Percentiles rank a stretch among this genome's conserved stretches.
These are phyloP conservation scores for Saccharomycopsis sp. DNA, from an alignment of 805 yeast genomes.

Conservation along the genomic window DNA sequence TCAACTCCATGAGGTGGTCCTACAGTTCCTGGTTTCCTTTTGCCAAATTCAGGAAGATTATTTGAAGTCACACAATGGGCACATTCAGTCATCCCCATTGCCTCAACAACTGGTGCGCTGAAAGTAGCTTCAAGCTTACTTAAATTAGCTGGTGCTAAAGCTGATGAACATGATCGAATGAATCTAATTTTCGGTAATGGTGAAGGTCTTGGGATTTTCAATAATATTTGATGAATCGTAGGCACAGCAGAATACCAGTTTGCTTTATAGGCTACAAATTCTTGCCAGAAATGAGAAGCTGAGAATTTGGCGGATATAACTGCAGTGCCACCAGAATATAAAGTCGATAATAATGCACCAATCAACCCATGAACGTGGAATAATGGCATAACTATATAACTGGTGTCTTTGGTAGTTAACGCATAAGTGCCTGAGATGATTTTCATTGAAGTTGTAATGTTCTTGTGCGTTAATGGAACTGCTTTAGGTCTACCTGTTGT, in stretches of 20 bases:
- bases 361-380: slow-evolving; percentile 74
- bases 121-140: slow-evolving; percentile 48
- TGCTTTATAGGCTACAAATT: slow-evolving; percentile 43
- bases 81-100: slow-evolving; percentile 78
- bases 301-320: slow-evolving; percentile 59
- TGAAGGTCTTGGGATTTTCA: slow-evolving; percentile 44
- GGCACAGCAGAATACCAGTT: slow-evolving; percentile 78
- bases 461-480: slow-evolving; percentile 61
- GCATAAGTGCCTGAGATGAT: slow-evolving; percentile 56
- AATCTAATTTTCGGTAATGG: slow-evolving; percentile 52
- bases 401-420: slow-evolving; percentile 40
- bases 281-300: slow-evolving; percentile 54
- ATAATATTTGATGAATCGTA: slow-evolving; percentile 61
- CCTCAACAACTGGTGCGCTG: slow-evolving; percentile 65
- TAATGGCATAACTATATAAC: slow-evolving; percentile 68
- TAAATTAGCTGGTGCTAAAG: slow-evolving; percentile 62
- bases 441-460: slow-evolving; percentile 50
- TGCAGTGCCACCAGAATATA: slow-evolving; percentile 51
- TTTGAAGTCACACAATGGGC: slow-evolving; percentile 78
- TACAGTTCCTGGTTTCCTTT: slow-evolving; percentile 64
- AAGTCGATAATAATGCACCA: slow-evolving; percentile 57
- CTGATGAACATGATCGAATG: slow-evolving; percentile 65
- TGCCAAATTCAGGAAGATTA: slow-evolving; percentile 50
- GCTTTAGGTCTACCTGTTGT: slow-evolving; percentile 75
- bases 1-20: slow-evolving; percentile 72